Percentiles rank a stretch among this genome's conserved stretches.
phyloP scores from a whole-genome alignment of 805 yeast genomes.

The Starmerella gropengiesseri region DNA sequence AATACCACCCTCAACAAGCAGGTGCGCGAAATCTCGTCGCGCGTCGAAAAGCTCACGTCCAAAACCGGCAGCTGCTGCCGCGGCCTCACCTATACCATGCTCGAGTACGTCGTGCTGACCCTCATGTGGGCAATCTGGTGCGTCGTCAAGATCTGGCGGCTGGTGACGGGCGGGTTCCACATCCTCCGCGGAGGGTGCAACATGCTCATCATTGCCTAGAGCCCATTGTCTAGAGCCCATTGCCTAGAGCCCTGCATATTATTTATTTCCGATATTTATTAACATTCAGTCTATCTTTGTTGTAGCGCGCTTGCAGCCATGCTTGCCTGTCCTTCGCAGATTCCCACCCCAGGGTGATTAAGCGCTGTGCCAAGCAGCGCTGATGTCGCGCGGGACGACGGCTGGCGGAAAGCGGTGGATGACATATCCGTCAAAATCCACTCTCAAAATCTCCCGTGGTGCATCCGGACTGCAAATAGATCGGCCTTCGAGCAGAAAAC shows the following conservation, averaged over 20 bases:
- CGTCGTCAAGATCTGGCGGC: conserved; percentile 12
- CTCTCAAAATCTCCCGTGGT: too few relatives aligned
- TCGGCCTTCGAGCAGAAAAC: too few relatives aligned
- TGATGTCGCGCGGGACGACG: too few relatives aligned
- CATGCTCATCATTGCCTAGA: conserved; percentile 2
- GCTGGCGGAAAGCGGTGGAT: too few relatives aligned
- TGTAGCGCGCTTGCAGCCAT: too few relatives aligned
- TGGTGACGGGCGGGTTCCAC: not conserved
- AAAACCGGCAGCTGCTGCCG: conserved; percentile 11
- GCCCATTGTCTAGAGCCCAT: not conserved
- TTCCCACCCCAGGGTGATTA: too few relatives aligned
- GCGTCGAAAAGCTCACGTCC: conserved; percentile 21
- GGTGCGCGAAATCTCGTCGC: conserved; percentile 22
- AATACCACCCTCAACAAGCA: conserved; percentile 24
- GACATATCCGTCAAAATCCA: too few relatives aligned
- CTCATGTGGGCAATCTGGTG: conserved; percentile 23
- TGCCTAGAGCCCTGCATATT: not conserved
- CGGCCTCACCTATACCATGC: conserved; percentile 13
- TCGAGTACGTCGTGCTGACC: conserved; percentile 22
- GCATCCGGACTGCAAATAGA: too few relatives aligned
- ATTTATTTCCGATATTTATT: not conserved
- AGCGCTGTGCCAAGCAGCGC: too few relatives aligned
- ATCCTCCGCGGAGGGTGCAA: conserved; percentile 9
- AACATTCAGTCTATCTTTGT: not conserved
- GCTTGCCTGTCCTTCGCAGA: too few relatives aligned